Conservation (phyloP, 176 grass and related monocot species). For the Echinochloa phyllopogon region DNA sequence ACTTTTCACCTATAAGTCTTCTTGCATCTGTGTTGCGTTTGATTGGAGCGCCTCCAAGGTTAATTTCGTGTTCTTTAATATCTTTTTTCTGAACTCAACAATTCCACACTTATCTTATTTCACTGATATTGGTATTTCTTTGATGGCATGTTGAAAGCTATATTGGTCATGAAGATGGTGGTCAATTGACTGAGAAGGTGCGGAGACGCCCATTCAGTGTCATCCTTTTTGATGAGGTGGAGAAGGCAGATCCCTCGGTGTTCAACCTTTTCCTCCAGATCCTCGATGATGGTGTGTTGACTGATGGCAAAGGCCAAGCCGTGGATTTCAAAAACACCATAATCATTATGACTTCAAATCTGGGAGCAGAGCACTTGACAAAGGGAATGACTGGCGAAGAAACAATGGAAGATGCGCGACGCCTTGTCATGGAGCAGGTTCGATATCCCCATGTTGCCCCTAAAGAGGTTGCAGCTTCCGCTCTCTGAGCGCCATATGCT, state of each 20-base stretch:
- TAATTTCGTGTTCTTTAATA: neutral
- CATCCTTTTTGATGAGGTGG: constrained; percentile 60
- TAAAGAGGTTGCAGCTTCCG: neutral
- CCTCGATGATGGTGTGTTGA: constrained; percentile 56
- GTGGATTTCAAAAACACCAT: constrained; percentile 63
- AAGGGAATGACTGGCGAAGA: constrained; percentile 42
- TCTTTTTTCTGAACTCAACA: neutral
- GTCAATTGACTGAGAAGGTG: constrained; percentile 38
- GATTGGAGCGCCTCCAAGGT: neutral
- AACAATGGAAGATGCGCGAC: constrained; percentile 34
- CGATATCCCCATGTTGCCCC: neutral
- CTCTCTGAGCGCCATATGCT: neutral
- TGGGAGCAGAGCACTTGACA: constrained; percentile 54
- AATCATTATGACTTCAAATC: constrained; percentile 66
- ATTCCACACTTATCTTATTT: neutral
- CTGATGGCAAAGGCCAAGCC: constrained; percentile 60
- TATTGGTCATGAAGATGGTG: neutral
- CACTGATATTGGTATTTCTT: neutral
- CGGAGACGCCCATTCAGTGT: constrained; percentile 47
- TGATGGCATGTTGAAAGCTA: neutral
- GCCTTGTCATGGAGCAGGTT: constrained; percentile 49
- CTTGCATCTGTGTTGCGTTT: neutral
- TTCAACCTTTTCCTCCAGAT: constrained; percentile 58
- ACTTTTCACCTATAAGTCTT: neutral
- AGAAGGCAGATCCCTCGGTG: constrained; percentile 52